phyloP scores from a whole-genome alignment of 345 rosid species.

The Euphorbia peplus region DNA sequence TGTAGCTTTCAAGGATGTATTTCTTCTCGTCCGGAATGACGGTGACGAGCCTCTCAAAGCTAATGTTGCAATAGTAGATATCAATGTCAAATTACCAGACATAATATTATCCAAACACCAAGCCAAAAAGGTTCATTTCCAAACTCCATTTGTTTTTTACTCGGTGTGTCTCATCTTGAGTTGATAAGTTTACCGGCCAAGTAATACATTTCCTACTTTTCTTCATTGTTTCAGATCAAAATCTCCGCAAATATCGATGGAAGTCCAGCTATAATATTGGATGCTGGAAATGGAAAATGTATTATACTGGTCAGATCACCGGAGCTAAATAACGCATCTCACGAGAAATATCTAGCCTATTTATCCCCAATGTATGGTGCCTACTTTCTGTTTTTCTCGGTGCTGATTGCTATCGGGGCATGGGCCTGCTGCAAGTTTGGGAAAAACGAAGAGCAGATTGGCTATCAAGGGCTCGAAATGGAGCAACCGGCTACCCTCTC shows the following conservation, averaged over 20 bases:
- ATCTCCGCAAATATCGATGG: conserved; percentile 22
- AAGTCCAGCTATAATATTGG: conserved; percentile 22
- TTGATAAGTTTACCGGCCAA: no score
- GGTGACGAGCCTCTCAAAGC: conserved; percentile 26
- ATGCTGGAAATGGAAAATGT: conserved; percentile 32
- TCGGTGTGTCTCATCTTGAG: neutral
- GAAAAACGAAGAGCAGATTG: conserved; percentile 11
- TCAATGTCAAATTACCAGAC: neutral
- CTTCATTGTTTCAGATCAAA: conserved; percentile 27
- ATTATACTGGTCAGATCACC: neutral
- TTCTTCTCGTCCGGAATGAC: conserved; percentile 36
- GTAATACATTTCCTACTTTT: neutral
- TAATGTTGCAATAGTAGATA: conserved; percentile 18
- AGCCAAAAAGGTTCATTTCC: conserved; percentile 26
- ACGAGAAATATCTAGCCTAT: conserved; percentile 5
- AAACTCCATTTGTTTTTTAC: neutral
- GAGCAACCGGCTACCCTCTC: conserved; percentile 16
- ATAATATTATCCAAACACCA: conserved; percentile 18
- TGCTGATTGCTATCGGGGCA: conserved; percentile 29
- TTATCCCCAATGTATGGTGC: conserved; percentile 32
- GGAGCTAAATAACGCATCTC: conserved; percentile 1
- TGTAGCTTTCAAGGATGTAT: conserved; percentile 29
- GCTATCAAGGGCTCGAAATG: conserved; percentile 38
- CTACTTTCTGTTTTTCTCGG: conserved; percentile 28
- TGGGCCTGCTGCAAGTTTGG: conserved; percentile 26